phyloP scores from a whole-genome alignment of 2,329 filamentous ascomycete species.

The Fusarium mangiferae region DNA sequence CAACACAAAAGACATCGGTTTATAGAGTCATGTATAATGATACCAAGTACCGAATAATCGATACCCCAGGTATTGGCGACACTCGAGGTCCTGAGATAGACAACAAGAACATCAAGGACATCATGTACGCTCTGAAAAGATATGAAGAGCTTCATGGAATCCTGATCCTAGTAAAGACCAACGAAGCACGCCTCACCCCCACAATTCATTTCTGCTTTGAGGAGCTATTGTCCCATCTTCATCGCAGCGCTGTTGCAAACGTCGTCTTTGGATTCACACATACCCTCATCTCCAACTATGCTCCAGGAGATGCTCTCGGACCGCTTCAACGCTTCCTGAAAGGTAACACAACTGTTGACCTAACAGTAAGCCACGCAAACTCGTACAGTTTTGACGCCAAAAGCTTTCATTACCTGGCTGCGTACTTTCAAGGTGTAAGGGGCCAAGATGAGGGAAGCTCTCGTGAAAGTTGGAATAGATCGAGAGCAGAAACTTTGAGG shows the following conservation, averaged over 20 bases:
- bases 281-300: conserved; percentile 15
- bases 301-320: neutral
- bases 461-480: conserved; percentile 32
- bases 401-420: conserved; percentile 28
- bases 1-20: conserved; percentile 9
- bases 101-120: conserved; percentile 20
- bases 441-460: neutral
- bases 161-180: conserved; percentile 25
- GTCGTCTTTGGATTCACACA: conserved; percentile 32
- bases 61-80: conserved; percentile 28
- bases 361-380: neutral
- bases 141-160: conserved; percentile 29
- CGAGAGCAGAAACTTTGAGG: conserved; percentile 12
- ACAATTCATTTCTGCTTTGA: conserved; percentile 27
- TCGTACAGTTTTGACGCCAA: conserved; percentile 33
- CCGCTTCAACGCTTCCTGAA: conserved; percentile 5
- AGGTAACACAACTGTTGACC: neutral
- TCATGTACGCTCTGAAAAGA: conserved; percentile 2
- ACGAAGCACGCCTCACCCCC: neutral
- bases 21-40: neutral
- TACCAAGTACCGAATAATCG: conserved; percentile 9
- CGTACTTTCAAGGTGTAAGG: neutral
- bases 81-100: conserved; percentile 20
- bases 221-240: conserved; percentile 14
- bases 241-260: conserved; percentile 22